Evolutionary conservation across 768 basidiomycete genomes (phyloP), one percentile per base, ranked within the genome.

Genomic region (Collybiopsis confluens): DNA sequence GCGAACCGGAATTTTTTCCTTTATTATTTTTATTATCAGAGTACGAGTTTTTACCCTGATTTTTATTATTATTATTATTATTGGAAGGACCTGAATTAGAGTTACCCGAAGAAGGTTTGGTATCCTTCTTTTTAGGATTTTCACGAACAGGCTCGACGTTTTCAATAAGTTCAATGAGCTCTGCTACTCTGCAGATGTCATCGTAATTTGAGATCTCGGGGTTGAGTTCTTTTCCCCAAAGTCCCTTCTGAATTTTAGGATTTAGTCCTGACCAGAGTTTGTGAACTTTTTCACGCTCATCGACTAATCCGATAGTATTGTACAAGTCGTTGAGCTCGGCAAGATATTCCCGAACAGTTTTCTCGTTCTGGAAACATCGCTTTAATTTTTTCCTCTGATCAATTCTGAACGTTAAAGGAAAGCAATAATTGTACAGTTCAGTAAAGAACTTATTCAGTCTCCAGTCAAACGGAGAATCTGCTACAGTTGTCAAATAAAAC

Each of bases 321-420:
- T 33, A 48, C 3, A 48, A 18, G 26, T 48, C 46, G 71, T 69
- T 1, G 54, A 52, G 15, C 65, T 67, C n/a, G 65, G 59, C 67
- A 68, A 69, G 7, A 61, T 68, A 0, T 68, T 69, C 41, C 61
- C 59, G 21, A 59, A 59, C 0, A 61, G 68, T 0, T 60, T 64
- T 65, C 68, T 30, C 58, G 61, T 38, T 41, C 40, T 9, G 9
- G 42, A 27, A 13, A 20, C 16, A 13, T 56, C 59, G 24, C 59
- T 47, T 43, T 37, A 45, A 16, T 55, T 59, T n/a, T n/a, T 28
- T 1, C 55, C 36, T 0, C 46, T 35, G 16, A 60, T 56, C 44
- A 68, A 69, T 52, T 70, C 65, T 52, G 65, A 70, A 48, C 4
- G 46, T 48, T 10, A 48, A 16, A 4, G 46, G 46, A 28, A 48